Conservation (phyloP, 768 basidiomycete species). For the Suillus ampliporus region DNA sequence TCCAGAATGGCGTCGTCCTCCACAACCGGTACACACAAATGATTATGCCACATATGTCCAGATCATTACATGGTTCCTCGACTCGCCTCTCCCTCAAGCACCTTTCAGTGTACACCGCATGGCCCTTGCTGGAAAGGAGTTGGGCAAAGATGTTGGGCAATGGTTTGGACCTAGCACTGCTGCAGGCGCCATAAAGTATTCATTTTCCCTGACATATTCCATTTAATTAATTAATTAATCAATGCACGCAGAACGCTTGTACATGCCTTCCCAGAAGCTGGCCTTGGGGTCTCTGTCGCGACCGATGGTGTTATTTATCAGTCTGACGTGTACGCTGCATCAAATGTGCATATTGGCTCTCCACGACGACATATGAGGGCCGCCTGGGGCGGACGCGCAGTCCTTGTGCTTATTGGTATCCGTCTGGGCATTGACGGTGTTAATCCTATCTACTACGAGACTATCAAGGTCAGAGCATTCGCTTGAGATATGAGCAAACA, state of each 20-base stretch:
- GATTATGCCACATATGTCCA: constrained; percentile 89
- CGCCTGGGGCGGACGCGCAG: constrained; percentile 82
- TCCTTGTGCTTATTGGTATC: constrained; percentile 85
- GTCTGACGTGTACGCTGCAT: constrained; percentile 85
- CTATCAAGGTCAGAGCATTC: constrained; percentile 62
- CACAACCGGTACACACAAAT: constrained; percentile 58
- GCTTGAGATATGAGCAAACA: not conserved
- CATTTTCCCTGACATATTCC: not conserved
- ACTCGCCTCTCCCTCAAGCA: constrained; percentile 80
- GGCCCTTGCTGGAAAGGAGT: constrained; percentile 92
- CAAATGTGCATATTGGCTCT: constrained; percentile 42
- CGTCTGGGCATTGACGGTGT: constrained; percentile 91
- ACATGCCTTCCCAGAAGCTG: constrained; percentile 77
- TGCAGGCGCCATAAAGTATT: constrained; percentile 94
- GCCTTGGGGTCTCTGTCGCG: constrained; percentile 82
- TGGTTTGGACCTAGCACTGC: constrained; percentile 99
- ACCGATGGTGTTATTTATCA: constrained; percentile 84
- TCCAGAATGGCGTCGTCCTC: constrained; percentile 86
- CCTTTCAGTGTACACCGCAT: constrained; percentile 97
- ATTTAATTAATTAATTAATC: constrained; percentile 13
- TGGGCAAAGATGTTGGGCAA: constrained; percentile 94
- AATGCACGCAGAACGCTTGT: constrained; percentile 66
- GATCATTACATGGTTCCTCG: constrained; percentile 94
- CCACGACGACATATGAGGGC: constrained; percentile 37
- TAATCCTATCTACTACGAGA: constrained; percentile 93